A percentile compares a stretch with the other conserved stretches of the same genome.
These are phyloP conservation scores for Phytophthora citricola DNA, from an alignment of 352 stramenopile genomes.

Conservation along the genomic window DNA sequence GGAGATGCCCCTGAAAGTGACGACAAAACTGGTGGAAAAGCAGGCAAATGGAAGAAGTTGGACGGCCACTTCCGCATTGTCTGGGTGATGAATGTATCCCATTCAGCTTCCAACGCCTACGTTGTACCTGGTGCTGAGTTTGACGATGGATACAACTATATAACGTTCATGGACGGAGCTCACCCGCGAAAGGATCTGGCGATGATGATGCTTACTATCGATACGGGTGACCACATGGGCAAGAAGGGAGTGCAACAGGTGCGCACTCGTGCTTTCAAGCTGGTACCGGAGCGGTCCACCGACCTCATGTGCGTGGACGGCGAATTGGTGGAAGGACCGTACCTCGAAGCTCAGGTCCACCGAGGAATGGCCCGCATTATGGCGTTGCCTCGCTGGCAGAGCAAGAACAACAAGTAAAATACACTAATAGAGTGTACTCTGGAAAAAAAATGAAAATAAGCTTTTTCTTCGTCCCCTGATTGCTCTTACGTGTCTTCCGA, in stretches of 20 bases:
- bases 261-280: slow-evolving; percentile 66
- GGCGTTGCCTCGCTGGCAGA: slow-evolving; percentile 32
- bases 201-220: slow-evolving; percentile 57
- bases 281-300: slow-evolving; percentile 43
- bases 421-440: no score
- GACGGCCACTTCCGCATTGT: slow-evolving; percentile 59
- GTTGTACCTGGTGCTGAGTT: slow-evolving; percentile 53
- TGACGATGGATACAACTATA: slow-evolving; percentile 75
- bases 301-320: slow-evolving; percentile 72
- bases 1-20: slow-evolving; percentile 2
- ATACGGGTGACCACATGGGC: slow-evolving; percentile 54
- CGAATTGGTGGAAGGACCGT: slow-evolving; percentile 54
- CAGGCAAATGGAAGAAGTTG: slow-evolving; percentile 57
- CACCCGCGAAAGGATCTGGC: slow-evolving; percentile 47
- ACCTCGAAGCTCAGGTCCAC: slow-evolving; percentile 64
- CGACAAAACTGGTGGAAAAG: slow-evolving; percentile 5
- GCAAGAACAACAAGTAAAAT: not conserved
- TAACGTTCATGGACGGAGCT: slow-evolving; percentile 54
- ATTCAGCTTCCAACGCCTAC: slow-evolving; percentile 56
- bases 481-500: no score
- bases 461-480: no score
- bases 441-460: no score
- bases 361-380: slow-evolving; percentile 65
- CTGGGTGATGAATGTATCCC: slow-evolving; percentile 73
- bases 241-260: slow-evolving; percentile 51